These are phyloP conservation scores for Zelonia costaricensis DNA, from an alignment of 208 protist species.

Conservation along the genomic window DNA sequence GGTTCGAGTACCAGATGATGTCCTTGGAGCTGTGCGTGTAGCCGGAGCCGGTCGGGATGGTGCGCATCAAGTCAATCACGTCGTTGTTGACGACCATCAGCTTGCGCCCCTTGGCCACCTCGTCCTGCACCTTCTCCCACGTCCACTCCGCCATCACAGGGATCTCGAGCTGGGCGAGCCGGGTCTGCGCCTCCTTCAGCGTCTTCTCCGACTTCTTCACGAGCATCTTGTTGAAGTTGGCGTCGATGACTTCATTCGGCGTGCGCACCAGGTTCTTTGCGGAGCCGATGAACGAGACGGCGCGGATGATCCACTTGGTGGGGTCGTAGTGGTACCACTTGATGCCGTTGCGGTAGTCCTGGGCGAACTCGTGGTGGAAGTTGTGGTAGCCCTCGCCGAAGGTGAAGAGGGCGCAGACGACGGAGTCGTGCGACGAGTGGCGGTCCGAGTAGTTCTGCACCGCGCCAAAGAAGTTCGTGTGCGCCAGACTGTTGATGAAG, in stretches of 20 bases:
- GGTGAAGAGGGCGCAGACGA: conserved; percentile 79
- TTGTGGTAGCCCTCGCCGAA: conserved; percentile 94
- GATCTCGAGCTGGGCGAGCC: conserved; percentile 46
- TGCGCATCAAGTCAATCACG: conserved; percentile 68
- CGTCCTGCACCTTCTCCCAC: conserved; percentile 61
- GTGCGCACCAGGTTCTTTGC: conserved; percentile 69
- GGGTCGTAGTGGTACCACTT: conserved; percentile 93
- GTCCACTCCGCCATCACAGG: conserved; percentile 44
- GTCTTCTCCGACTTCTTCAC: conserved; percentile 40
- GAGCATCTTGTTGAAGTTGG: conserved; percentile 57
- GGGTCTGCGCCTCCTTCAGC: conserved; percentile 40
- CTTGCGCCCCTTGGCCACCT: conserved; percentile 66
- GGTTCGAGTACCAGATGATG: conserved; percentile 65
- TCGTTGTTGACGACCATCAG: conserved; percentile 63
- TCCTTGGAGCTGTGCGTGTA: conserved; percentile 73
- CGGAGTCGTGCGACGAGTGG: conserved; percentile 82
- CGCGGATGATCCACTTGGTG: conserved; percentile 88
- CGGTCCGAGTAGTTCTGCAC: conserved; percentile 81
- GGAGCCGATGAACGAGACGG: conserved; percentile 52
- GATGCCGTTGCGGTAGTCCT: conserved; percentile 92
- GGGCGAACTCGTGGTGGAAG: conserved; percentile 93
- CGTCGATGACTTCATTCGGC: conserved; percentile 61
- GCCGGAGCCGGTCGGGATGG: conserved; percentile 52
- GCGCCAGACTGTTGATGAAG: conserved; percentile 92
- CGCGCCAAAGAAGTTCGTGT: conserved; percentile 71